phyloP scores from a whole-genome alignment of 2,329 filamentous ascomycete genomes.

The Cladosporium austrohemisphaericum region DNA sequence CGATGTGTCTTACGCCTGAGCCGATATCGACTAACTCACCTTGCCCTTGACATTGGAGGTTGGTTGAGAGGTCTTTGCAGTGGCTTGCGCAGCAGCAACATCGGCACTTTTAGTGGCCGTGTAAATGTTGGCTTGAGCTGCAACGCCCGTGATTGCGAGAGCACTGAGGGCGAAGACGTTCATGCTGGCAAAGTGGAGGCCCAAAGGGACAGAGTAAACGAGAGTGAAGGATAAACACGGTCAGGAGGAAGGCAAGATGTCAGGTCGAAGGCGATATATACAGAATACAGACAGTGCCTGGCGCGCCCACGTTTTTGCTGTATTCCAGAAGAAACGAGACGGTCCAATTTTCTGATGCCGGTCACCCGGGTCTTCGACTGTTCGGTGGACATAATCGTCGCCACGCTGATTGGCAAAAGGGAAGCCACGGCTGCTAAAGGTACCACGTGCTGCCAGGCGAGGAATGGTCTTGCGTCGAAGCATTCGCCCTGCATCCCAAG shows the following conservation, averaged over 20 bases:
- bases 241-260: not conserved
- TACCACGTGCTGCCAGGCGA: conserved; percentile 6
- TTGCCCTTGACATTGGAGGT: conserved; percentile 65
- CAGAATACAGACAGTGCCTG: not conserved
- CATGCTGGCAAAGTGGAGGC: conserved; percentile 3
- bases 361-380: not conserved
- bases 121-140: conserved; percentile 28
- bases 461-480: not conserved
- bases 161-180: conserved; percentile 23
- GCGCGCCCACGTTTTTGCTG: too few species aligned
- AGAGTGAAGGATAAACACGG: not conserved
- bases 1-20: too few species aligned
- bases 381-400: not conserved
- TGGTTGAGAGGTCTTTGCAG: conserved; percentile 57
- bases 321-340: too few species aligned
- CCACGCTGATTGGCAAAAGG: not conserved
- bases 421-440: not conserved
- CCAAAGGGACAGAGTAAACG: not conserved
- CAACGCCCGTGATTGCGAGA: conserved; percentile 29
- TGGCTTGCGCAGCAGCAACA: conserved; percentile 57
- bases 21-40: not conserved
- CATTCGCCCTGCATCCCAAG: conserved; percentile 6
- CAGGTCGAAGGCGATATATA: not conserved
- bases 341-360: not conserved
- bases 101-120: conserved; percentile 51